Base-by-base conservation (phyloP, 225 moss, liverwort and hornwort species). In the Anthoceros angustus region DNA sequence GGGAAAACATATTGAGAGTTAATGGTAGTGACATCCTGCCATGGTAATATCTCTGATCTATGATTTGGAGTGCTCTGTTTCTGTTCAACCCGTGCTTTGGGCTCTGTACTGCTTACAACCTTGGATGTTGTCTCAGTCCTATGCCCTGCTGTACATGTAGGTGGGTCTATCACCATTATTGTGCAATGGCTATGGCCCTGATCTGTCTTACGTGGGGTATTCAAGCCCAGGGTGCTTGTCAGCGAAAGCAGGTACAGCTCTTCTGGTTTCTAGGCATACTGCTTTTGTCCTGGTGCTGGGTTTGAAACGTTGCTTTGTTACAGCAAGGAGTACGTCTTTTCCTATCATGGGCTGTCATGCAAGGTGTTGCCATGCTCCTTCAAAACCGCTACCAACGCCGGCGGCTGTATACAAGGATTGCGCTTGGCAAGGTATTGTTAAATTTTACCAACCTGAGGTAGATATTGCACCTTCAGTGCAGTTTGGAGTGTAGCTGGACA, bases 101-200 rank as follows among this genome's bases (percentile, higher is more conserved):
- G 32, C 4, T 32, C 32, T 32, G 32, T 32, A 4, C 5, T 38
- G 32, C 0, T 38, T 14, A 5, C 21, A 5, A 14, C 41, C 39
- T 66, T 41, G 66, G 10, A 3, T 66, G 39, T 5, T n/a, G n/a
- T 9, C 41, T 40, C 26, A 46, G n/a, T 55, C 11, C 11, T 46
- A 46, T 16, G 45, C 45, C 6, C 16, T 1, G 12, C 16, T 46
- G 16, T 16, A 11, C 16, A 1, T 70, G 69, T 78, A 92, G 92
- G 92, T 98, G 95, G 95, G 87, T 98, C 38, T 98, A 92, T 73
- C 95, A 98, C 77, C 95, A 98, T 73, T 98, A 98, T 26, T 98
- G 84, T 71, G 95, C 95, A 41, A 98, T 98, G 86, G 77, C 75
- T 41, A 98, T 87, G 92, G 86, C 95, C 32, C 86, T 98, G 8